Base-by-base conservation (phyloP, 106 monocot species). In the Acorus calamus region DNA sequence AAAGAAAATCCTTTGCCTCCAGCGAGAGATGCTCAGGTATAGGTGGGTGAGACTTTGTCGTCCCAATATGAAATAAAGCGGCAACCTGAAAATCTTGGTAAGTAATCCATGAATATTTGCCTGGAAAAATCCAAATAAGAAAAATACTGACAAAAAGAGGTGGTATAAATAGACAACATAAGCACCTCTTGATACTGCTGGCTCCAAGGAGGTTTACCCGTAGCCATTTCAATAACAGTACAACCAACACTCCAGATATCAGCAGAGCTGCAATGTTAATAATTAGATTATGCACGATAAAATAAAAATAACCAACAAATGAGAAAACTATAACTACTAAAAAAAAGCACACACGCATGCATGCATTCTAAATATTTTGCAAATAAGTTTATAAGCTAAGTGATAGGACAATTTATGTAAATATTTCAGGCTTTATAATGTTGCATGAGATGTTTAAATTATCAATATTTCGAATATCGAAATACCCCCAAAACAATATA, bases 201-300 rank as follows among this genome's bases (percentile, higher is more conserved):
- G 60, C 91, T 98, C 98, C 98, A 98, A n/a, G 98, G 98, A 62
- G 91, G 88, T 77, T 98, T 98, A 12, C 98, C 91, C 3, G 98
- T 98, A 63, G 98, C 98, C 98, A 98, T 98, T 71, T 98, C 98
- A 68, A 98, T 98, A 52, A 98, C 74, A 56, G 98, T 98, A 71
- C 98, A 98, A 44, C 92, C 98, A 75, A 98, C 98, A 69, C 98
- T 98, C 98, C 98, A 92, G 60, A 98, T 98, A 63, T 98, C 98
- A 69, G 92, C 91, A 72, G 98, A 92, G 75, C 98, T 98, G 28
- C 28, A 28, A 28, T 28, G 28, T 28, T 28, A 28, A 28, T 28
- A 28, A 28, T 28, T 28, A n/a, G n/a, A n/a, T n/a, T n/a, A 28
- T 28, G 28, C 28, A 28, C 28, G 28, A 28, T 63, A 54, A 48